These are phyloP conservation scores for Phlebiopsis gigantea DNA, from an alignment of 768 basidiomycete species.

Conservation along the genomic window DNA sequence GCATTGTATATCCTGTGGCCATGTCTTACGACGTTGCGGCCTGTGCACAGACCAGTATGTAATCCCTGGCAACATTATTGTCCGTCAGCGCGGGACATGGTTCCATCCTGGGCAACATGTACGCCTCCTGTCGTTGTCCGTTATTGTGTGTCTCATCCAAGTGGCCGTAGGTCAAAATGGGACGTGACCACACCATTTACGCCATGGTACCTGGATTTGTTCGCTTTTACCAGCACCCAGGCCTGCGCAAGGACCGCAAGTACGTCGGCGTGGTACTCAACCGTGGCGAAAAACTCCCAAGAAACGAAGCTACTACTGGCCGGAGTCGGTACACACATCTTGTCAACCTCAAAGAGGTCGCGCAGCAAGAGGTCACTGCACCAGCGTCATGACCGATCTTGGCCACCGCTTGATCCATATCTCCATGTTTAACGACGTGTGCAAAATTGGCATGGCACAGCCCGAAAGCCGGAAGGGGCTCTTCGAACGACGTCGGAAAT, in stretches of 20 bases:
- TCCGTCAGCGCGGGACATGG: constrained; percentile 87
- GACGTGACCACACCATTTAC: constrained; percentile 92
- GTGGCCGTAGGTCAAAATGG: constrained; percentile 69
- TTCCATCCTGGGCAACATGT: constrained; percentile 96
- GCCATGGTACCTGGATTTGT: constrained; percentile 89
- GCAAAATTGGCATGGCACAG: background rate
- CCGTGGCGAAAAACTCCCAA: constrained; percentile 80
- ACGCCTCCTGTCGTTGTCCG: constrained; percentile 24
- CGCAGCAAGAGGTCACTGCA: constrained; percentile 13
- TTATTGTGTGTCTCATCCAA: background rate
- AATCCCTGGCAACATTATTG: constrained; percentile 92
- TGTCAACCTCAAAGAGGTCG: constrained; percentile 51
- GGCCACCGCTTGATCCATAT: background rate
- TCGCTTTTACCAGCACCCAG: constrained; percentile 86
- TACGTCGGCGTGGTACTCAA: constrained; percentile 82
- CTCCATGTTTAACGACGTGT: background rate
- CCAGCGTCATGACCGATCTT: constrained; percentile 9
- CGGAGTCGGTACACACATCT: constrained; percentile 83
- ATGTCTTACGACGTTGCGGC: background rate
- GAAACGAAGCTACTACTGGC: constrained; percentile 67
- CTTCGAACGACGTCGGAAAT: background rate
- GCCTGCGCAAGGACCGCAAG: constrained; percentile 66
- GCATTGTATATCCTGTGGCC: background rate
- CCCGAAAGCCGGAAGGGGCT: background rate
- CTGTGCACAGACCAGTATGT: constrained; percentile 73